Conservation (phyloP, 768 basidiomycete genomes). For the Xerocomellus chrysenteron region DNA sequence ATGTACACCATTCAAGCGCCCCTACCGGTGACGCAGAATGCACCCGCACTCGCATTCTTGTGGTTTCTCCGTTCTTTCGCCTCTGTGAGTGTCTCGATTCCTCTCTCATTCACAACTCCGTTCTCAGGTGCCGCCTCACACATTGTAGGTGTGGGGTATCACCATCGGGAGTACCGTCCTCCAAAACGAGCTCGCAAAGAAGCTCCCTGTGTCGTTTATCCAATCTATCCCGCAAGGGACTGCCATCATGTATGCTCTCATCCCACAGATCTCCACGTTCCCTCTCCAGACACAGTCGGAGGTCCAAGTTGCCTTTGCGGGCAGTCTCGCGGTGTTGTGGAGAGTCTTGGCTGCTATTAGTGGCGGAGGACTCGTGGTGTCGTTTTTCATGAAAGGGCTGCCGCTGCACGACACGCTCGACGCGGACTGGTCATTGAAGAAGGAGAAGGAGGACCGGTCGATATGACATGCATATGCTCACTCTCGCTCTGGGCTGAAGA, state of each 20-base stretch:
- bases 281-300: constrained; percentile 31
- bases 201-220: constrained; percentile 41
- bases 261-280: constrained; percentile 40
- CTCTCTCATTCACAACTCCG: neutral
- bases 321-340: constrained; percentile 42
- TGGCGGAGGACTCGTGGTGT: neutral
- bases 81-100: constrained; percentile 21
- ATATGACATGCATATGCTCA: neutral
- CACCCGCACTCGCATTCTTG: neutral
- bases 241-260: constrained; percentile 45
- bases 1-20: constrained; percentile 36
- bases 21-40: neutral
- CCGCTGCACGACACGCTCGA: neutral
- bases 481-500: too few relatives aligned
- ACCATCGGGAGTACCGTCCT: constrained; percentile 47
- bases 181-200: constrained; percentile 45
- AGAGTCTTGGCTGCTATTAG: constrained; percentile 39
- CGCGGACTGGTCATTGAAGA: neutral
- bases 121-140: neutral
- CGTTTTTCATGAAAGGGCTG: constrained; percentile 1
- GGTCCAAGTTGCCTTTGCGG: constrained; percentile 43
- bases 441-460: neutral
- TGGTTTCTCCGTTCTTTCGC: constrained; percentile 18
- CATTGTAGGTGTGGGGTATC: constrained; percentile 46
- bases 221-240: constrained; percentile 35